Evolutionary conservation across 139 green algal genomes (phyloP), one percentile per base, ranked within the genome.

Genomic region (Ostreobium quekettii): DNA sequence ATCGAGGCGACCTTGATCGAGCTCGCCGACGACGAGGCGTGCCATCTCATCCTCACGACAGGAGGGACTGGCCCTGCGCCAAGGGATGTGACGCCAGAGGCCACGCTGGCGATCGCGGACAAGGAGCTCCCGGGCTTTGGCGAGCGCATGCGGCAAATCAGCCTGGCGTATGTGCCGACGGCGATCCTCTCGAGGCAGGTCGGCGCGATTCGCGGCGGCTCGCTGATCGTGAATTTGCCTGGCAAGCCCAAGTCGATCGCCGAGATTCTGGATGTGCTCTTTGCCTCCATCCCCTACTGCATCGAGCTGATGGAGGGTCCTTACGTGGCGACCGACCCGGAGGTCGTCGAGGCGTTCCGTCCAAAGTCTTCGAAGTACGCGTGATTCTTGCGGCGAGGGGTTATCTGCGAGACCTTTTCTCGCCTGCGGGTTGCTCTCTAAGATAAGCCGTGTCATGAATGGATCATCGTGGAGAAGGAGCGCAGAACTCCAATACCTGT

Each of bases 261-360:
- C n/a, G 38, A 59, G 62, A 60, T 35, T 31, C 47, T 75, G 24
- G 60, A 75, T 47, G 69, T 35, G 49, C 60, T 75, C n/a, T 71
- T 75, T 28, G 28, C 22, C 19, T 64, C 69, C n/a, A 71, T 75
- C n/a, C 69, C 69, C 11, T 64, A 61, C 39, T 75, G 69, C 60
- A 73, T 75, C 33, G 62, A 71, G 24, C 62, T 71, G 39, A 76
- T 75, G 30, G 69, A 38, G 6, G 69, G 69, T 22, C 69, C 69
- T 8, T 63, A 64, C 49, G 47, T 75, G 31, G 63, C 62, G 39
- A 68, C 39, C 8, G 30, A 75, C 8, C 26, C 32, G 11, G 15
- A 30, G 4, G 60, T 71, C 15, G 69, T 70, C 15, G 57, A 75
- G 8, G 66, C 56, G 28, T 73, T 66, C 32, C 30, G 66, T 2